Conservation (phyloP, 2,329 filamentous ascomycete genomes). For the Clarireedia sp. region DNA sequence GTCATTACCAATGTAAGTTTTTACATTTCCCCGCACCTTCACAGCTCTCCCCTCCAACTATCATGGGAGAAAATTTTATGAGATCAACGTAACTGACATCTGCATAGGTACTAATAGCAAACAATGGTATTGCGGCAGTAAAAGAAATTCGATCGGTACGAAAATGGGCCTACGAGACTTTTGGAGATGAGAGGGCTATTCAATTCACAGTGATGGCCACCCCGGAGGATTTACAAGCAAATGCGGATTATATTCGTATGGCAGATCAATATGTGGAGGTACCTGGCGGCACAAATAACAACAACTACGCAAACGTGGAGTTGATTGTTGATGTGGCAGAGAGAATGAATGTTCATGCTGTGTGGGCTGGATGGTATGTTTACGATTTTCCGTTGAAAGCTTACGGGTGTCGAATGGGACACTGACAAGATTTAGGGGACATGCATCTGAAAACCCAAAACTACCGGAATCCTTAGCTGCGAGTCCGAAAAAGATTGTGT, state of each 20-base stretch:
- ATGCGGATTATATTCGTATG: constrained; percentile 99
- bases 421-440: constrained; percentile 56
- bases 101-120: constrained; percentile 85
- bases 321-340: constrained; percentile 98
- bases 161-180: constrained; percentile 99
- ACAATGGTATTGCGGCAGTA: constrained; percentile 98
- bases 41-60: background rate
- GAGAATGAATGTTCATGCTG: constrained; percentile 95
- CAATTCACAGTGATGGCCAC: constrained; percentile 99
- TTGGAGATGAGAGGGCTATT: constrained; percentile 95
- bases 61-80: background rate
- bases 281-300: constrained; percentile 97
- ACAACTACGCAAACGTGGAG: constrained; percentile 99
- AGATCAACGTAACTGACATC: background rate
- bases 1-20: constrained; percentile 82
- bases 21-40: background rate
- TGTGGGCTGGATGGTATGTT: constrained; percentile 94
- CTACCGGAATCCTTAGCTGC: constrained; percentile 92
- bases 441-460: constrained; percentile 97
- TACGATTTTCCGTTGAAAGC: background rate
- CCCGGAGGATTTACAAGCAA: constrained; percentile 92
- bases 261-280: constrained; percentile 99
- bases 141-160: constrained; percentile 98
- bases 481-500: constrained; percentile 97
- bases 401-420: background rate